phyloP scores from a whole-genome alignment of 177 flowering plant genomes.

The Tripterygium wilfordii region DNA sequence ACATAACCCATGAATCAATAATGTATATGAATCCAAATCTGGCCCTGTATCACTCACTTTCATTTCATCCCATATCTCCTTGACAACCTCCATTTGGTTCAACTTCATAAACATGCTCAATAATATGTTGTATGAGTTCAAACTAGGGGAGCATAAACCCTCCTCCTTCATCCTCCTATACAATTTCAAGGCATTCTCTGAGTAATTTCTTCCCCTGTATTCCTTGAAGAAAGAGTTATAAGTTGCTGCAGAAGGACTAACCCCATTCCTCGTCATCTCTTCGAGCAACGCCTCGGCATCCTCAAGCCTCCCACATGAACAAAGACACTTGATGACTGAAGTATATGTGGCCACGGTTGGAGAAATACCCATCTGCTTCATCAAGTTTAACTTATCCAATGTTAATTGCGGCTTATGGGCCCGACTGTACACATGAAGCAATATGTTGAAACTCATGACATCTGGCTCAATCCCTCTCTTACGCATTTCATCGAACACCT shows the following conservation, averaged over 20 bases:
- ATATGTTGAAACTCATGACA: conserved; percentile 78
- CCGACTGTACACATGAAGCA: conserved; percentile 87
- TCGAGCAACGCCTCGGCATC: conserved; percentile 69
- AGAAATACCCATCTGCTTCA: conserved; percentile 71
- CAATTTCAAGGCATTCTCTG: conserved; percentile 61
- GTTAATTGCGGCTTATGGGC: conserved; percentile 79
- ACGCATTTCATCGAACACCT: conserved; percentile 80
- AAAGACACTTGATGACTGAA: conserved; percentile 83
- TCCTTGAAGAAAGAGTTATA: conserved; percentile 94
- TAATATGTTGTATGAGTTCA: conserved; percentile 69
- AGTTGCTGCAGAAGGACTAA: conserved; percentile 63
- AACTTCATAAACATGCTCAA: conserved; percentile 56
- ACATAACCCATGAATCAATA: conserved; percentile 79
- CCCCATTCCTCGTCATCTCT: conserved; percentile 68
- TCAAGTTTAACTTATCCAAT: conserved; percentile 56
- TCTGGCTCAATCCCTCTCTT: conserved; percentile 86
- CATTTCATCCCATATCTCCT: conserved; percentile 82
- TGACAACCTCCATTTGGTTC: conserved; percentile 46
- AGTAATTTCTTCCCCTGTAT: conserved; percentile 72
- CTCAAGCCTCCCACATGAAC: conserved; percentile 76
- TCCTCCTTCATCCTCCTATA: conserved; percentile 68
- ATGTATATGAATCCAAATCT: conserved; percentile 86
- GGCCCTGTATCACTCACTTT: conserved; percentile 62
- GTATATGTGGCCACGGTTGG: conserved; percentile 77
- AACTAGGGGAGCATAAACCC: conserved; percentile 32